Percentiles rank a stretch among this genome's conserved stretches.
These are phyloP conservation scores for Leccinum rimulosum DNA, from an alignment of 768 basidiomycete species.

Conservation along the genomic window DNA sequence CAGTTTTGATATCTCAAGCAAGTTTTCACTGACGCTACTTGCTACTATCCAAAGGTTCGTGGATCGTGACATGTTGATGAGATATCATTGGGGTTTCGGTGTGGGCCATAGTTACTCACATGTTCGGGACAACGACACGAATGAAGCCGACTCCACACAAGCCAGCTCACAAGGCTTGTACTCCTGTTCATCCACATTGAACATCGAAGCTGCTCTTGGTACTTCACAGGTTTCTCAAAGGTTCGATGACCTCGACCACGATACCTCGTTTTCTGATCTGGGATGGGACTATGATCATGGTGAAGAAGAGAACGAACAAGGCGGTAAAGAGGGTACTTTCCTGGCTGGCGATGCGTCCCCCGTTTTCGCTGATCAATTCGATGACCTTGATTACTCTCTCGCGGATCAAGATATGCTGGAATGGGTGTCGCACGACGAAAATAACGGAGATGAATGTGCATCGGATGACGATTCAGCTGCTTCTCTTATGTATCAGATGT, in stretches of 20 bases:
- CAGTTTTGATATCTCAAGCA: too few species aligned
- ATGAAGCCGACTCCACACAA: not conserved
- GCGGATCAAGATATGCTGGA: not conserved
- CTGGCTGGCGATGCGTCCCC: not conserved
- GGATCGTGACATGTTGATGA: too few species aligned
- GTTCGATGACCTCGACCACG: not conserved
- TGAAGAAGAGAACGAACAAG: not conserved
- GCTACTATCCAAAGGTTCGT: too few species aligned
- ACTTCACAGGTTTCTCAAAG: not conserved
- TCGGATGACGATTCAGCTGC: not conserved
- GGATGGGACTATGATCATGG: not conserved
- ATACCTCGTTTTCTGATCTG: not conserved
- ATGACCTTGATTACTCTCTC: not conserved
- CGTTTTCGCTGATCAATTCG: not conserved
- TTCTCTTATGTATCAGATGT: not conserved
- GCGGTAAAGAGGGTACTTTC: not conserved
- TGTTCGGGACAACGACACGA: not conserved
- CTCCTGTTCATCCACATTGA: not conserved
- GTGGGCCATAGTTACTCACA: not conserved
- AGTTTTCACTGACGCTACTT: too few species aligned
- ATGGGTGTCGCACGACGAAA: not conserved
- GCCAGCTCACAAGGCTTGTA: not conserved
- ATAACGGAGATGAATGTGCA: not conserved
- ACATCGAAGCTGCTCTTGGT: not conserved
- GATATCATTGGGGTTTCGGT: too few species aligned